Percentiles rank a stretch among this genome's conserved stretches.
Evolutionary conservation across 805 yeast genomes (phyloP).

Genomic region (Wickerhamiella occidentalis): DNA sequence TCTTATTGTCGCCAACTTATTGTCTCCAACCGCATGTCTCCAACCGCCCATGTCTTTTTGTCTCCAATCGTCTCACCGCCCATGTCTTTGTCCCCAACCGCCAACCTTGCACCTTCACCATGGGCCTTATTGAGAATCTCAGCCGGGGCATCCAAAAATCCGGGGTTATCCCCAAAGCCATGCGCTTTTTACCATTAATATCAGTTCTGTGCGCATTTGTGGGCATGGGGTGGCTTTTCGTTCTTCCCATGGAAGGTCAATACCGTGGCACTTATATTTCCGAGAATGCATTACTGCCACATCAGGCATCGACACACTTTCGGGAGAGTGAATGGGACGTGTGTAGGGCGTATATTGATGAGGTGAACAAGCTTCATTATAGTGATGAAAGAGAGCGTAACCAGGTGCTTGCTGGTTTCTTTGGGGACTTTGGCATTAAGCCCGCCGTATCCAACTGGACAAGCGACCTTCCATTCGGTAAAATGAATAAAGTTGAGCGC

Average conservation of each 20-base stretch:
- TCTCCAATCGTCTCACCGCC: too few species aligned
- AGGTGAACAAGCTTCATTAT: slow-evolving; percentile 32
- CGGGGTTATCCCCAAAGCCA: slow-evolving; percentile 23
- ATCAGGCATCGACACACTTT: slow-evolving; percentile 84
- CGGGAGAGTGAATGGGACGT: slow-evolving; percentile 92
- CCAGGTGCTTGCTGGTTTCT: slow-evolving; percentile 39
- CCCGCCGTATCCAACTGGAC: slow-evolving; percentile 37
- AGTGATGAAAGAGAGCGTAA: slow-evolving; percentile 25
- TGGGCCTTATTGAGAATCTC: slow-evolving; percentile 30
- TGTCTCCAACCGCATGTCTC: too few species aligned
- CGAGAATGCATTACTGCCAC: slow-evolving; percentile 95
- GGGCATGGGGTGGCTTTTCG: slow-evolving; percentile 46
- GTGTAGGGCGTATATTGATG: slow-evolving; percentile 70
- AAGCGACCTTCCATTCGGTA: slow-evolving; percentile 19
- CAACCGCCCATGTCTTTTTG: too few species aligned
- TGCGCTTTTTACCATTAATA: slow-evolving; percentile 22
- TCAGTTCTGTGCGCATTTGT: slow-evolving; percentile 23
- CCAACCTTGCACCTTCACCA: too few species aligned
- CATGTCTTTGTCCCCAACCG: too few species aligned
- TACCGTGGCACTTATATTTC: slow-evolving; percentile 74
- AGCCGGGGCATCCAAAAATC: slow-evolving; percentile 22
- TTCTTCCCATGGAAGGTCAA: slow-evolving; percentile 70
- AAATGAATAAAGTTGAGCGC: slow-evolving; percentile 15
- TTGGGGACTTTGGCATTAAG: slow-evolving; percentile 60
- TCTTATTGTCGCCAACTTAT: too few species aligned